These are phyloP conservation scores for Gossypium ekmanianum DNA, from an alignment of 345 rosid genomes.

Conservation along the genomic window DNA sequence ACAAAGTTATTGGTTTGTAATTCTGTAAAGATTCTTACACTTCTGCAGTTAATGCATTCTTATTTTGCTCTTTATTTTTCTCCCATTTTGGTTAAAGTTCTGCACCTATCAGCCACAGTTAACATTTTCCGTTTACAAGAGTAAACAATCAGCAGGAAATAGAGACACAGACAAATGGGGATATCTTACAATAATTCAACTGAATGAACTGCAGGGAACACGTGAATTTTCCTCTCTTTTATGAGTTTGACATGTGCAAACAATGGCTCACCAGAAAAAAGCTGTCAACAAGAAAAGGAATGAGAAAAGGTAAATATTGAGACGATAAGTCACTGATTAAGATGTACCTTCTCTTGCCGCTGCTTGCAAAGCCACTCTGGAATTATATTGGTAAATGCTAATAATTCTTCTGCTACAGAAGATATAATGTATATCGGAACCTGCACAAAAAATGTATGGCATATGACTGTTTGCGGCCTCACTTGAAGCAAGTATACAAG, in stretches of 20 bases:
- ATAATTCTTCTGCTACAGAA: conserved; percentile 67
- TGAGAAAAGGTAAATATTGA: background rate
- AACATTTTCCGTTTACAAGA: background rate
- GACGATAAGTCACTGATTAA: conserved; percentile 16
- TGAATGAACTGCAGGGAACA: conserved; percentile 71
- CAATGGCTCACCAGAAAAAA: conserved; percentile 74
- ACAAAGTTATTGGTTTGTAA: too few species aligned
- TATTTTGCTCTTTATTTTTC: too few species aligned
- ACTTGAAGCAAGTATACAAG: background rate
- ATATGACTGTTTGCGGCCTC: conserved; percentile 5
- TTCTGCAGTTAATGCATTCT: too few species aligned
- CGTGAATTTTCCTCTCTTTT: conserved; percentile 55
- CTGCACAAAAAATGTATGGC: conserved; percentile 27
- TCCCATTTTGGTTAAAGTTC: too few species aligned
- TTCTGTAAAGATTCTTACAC: too few species aligned
- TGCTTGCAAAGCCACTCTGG: conserved; percentile 86
- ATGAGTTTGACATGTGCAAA: conserved; percentile 60
- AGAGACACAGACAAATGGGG: background rate
- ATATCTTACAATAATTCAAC: conserved; percentile 61
- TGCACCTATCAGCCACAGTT: background rate
- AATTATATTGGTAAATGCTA: conserved; percentile 62
- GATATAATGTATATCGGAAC: conserved; percentile 79
- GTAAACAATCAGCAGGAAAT: background rate
- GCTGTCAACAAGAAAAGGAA: conserved; percentile 41
- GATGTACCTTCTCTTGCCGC: conserved; percentile 68